These are phyloP conservation scores for Trichosporon sp. DNA, from an alignment of 1,284 basidiomycete genomes.

Conservation along the genomic window DNA sequence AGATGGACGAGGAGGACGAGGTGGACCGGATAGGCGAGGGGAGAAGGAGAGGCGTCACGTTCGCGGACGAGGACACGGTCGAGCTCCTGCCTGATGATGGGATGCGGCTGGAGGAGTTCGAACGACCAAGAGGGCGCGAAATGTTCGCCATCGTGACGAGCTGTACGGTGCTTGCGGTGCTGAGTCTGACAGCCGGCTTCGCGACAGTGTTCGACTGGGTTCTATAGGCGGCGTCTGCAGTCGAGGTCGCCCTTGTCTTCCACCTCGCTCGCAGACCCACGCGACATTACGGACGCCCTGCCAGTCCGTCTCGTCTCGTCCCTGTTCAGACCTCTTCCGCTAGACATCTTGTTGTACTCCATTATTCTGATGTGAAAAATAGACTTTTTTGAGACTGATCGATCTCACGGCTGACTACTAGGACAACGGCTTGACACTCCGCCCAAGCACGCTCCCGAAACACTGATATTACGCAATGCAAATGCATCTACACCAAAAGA, in stretches of 20 bases:
- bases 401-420: too few relatives aligned
- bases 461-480: neutral
- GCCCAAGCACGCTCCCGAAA: too few relatives aligned
- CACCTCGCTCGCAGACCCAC: too few relatives aligned
- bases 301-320: too few relatives aligned
- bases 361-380: neutral
- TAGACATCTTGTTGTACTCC: conserved; percentile 20
- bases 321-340: too few relatives aligned
- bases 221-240: neutral
- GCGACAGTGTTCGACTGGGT: conserved; percentile 16
- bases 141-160: conserved; percentile 9
- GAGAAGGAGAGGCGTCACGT: conserved; percentile 1
- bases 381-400: too few relatives aligned
- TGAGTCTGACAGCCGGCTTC: neutral
- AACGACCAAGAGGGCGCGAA: neutral
- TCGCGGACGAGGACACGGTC: conserved; percentile 12
- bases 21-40: neutral
- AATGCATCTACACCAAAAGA: conserved; percentile 2
- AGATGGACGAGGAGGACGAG: neutral
- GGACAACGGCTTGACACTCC: too few relatives aligned
- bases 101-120: conserved; percentile 10
- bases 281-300: too few relatives aligned
- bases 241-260: too few relatives aligned
- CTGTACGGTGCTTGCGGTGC: neutral
- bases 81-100: conserved; percentile 6